Base-by-base conservation (phyloP, 2,329 filamentous ascomycete species). In the Chaetomiaceae sp. region DNA sequence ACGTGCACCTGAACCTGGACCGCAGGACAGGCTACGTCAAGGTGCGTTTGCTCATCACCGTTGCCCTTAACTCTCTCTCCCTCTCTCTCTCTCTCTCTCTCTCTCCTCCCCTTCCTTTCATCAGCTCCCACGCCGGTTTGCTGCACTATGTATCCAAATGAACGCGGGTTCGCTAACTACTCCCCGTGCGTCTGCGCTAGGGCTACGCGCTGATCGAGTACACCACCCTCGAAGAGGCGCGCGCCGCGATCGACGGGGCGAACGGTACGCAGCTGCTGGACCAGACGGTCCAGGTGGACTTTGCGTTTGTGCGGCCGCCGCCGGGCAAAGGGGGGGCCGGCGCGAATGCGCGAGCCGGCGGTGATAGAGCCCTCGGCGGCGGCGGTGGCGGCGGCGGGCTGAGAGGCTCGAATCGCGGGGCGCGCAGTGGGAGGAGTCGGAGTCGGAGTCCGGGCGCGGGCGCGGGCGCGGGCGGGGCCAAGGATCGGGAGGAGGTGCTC, bases 171-270 rank as follows among this genome's bases (percentile, higher is more conserved):
- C 13, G 40, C 23, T 38, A 16, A 4, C 10, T 36, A 13, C 20
- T 53, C 5, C 9, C 5, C 11, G 49, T 13, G 8, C 10, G 9
- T 1, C 8, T 16, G 5, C 4, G 4, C n/a, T 11, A 92, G 88
- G 89, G 89, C 60, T 94, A 94, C 71, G 88, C 86, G 27, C 73
- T 94, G 62, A 91, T 94, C 68, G 89, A 94, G 68, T 94, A 90
- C 70, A 77, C 87, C 1, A 92, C 88, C 1, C 75, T 90, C 36
- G 79, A 84, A 58, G 89, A 94, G 69, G 89, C 89, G 13, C 82
- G 86, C 58, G 86, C 85, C n/a, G 89, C 89, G 40, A 89, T 94
- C 64, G 84, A 90, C 67, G 85, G 84, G 62, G 86, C 86, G n/a
- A 81, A 94, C 69, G 76, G 83, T 58, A 82, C 84, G 37, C 88